Evolutionary conservation across 371 early-diverging fungal genomes (phyloP).

Genomic region (Mortierella sp.): DNA sequence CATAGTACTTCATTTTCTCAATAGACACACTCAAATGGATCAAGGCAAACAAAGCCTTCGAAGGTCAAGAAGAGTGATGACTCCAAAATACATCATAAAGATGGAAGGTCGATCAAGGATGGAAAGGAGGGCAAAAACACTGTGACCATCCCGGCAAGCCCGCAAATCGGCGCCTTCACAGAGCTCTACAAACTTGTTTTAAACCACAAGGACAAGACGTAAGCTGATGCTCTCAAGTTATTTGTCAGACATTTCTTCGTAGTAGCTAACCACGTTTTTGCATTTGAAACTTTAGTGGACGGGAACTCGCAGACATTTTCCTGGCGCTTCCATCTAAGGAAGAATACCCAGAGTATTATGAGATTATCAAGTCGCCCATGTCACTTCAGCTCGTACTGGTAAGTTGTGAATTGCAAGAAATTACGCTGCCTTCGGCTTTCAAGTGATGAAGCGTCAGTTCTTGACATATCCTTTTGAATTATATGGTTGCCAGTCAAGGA

Average conservation of each 20-base stretch:
- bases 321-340: constrained; percentile 79
- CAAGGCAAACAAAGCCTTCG: constrained; percentile 15
- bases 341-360: constrained; percentile 93
- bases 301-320: constrained; percentile 76
- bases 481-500: constrained; percentile 58
- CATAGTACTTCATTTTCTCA: no score
- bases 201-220: constrained; percentile 56
- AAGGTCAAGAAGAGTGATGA: constrained; percentile 30
- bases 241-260: not conserved
- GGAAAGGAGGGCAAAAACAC: constrained; percentile 38
- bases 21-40: constrained; percentile 8
- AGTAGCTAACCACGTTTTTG: not conserved
- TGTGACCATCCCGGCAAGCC: constrained; percentile 27
- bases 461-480: no score
- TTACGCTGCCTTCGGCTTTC: no score
- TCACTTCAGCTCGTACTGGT: constrained; percentile 78
- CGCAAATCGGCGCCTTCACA: constrained; percentile 41
- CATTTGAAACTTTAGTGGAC: constrained; percentile 58
- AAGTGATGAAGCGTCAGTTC: not conserved
- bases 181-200: constrained; percentile 53
- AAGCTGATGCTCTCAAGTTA: not conserved
- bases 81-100: constrained; percentile 18
- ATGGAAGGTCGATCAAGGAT: constrained; percentile 27
- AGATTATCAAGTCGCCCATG: constrained; percentile 88
- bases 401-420: constrained; percentile 10